Base-by-base conservation (phyloP, 2,329 filamentous ascomycete genomes). In the Didymella pinodella region DNA sequence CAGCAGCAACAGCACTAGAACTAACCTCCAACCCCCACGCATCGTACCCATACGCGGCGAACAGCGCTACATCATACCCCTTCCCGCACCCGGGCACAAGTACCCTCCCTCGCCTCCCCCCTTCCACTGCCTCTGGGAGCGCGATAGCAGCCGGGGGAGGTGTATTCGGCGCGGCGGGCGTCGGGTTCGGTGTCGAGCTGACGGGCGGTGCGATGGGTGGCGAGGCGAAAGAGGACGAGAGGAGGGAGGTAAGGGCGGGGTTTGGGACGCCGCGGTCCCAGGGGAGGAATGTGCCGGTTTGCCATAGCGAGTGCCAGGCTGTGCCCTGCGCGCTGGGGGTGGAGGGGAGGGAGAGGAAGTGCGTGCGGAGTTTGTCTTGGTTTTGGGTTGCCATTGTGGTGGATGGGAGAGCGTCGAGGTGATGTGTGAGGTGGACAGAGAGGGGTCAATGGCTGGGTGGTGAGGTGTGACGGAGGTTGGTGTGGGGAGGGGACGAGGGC, bases 81-180 rank as follows among this genome's bases (percentile, higher is more conserved):
- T 86, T 85, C 0, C 92, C 93, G 76, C 92, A 96, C 5, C 92
- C 92, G 0, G 92, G 90, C 0, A 96, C 89, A 8, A 96, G 80
- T 1, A 89, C 92, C 56, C 80, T 81, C 66, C 84, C 85, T 18
- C 18, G 18, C 55, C 75, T 79, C 68, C 28, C 76, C 54, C 70
- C 68, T 29, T 67, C 66, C 0, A 18, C 18, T 18, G 18, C 18
- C 18, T 18, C 18, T 2, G 70, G 51, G 0, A 25, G 4, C 2
- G 79, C 70, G 14, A 75, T 68, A 2, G 63, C 65, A 4, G 72
- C 69, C 1, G 60, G 51, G 43, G 28, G 41, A 51, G 46, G n/a
- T 18, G 43, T 46, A 6, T 60, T 29, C 10, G 66, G 66, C 2
- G 66, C 66, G 44, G 60, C 65, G 2, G 66, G 63, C 2, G 68